These are phyloP conservation scores for Penicillium malachiteum DNA, from an alignment of 495 filamentous ascomycete genomes.

Conservation along the genomic window DNA sequence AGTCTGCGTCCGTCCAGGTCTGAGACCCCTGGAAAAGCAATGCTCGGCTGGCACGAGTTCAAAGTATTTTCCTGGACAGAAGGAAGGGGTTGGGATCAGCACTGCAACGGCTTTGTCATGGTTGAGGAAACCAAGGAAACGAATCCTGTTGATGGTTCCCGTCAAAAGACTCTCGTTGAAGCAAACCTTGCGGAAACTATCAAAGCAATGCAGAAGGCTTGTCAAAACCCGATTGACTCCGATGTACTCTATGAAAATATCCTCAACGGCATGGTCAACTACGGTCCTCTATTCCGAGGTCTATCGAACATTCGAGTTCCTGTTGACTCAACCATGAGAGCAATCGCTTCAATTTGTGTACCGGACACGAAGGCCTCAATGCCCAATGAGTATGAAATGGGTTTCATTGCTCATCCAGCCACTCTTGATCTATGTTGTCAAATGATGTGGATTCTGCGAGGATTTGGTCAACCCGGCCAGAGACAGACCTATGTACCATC, in stretches of 20 bases:
- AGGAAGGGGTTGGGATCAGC: slow-evolving; percentile 39
- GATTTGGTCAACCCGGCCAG: slow-evolving; percentile 19
- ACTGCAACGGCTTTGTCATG: slow-evolving; percentile 40
- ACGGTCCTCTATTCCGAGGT: slow-evolving; percentile 35
- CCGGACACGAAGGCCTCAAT: slow-evolving; percentile 48
- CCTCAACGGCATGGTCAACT: slow-evolving; percentile 29
- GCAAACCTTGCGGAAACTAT: neutral
- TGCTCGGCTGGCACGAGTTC: slow-evolving; percentile 45
- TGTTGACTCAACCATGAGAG: slow-evolving; percentile 4
- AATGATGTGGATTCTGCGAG: slow-evolving; percentile 25
- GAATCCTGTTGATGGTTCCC: slow-evolving; percentile 25
- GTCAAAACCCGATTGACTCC: slow-evolving; percentile 11
- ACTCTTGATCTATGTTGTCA: slow-evolving; percentile 48
- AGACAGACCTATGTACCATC: slow-evolving; percentile 21
- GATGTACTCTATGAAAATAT: slow-evolving; percentile 24
- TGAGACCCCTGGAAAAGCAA: slow-evolving; percentile 24
- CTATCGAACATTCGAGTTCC: slow-evolving; percentile 26
- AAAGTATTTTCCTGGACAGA: slow-evolving; percentile 35
- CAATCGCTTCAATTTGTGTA: slow-evolving; percentile 34
- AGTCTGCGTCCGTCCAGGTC: slow-evolving; percentile 20
- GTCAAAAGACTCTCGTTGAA: slow-evolving; percentile 3
- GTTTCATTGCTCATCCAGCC: slow-evolving; percentile 45
- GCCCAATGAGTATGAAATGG: slow-evolving; percentile 45
- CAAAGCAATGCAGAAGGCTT: slow-evolving; percentile 9
- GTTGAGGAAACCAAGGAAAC: slow-evolving; percentile 27